phyloP scores from a whole-genome alignment of 345 rosid species.

The Heritiera littoralis region DNA sequence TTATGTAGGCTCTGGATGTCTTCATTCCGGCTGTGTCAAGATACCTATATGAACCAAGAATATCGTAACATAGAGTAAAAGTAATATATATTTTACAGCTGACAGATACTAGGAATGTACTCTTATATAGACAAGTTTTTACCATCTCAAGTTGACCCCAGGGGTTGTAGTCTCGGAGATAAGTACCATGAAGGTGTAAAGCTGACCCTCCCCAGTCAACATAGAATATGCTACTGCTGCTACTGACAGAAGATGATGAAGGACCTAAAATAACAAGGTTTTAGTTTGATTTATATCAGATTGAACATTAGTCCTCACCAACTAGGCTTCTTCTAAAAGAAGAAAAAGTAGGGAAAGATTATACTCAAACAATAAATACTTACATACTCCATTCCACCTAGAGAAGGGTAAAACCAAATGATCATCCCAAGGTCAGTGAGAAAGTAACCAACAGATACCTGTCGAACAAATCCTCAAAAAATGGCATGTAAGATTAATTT shows the following conservation, averaged over 20 bases:
- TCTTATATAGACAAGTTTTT: conserved; percentile 1
- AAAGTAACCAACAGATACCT: conserved; percentile 66
- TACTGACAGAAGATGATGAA: conserved; percentile 55
- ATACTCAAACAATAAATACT: conserved; percentile 24
- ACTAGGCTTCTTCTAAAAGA: neutral
- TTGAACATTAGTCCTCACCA: neutral
- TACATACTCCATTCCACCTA: conserved; percentile 65
- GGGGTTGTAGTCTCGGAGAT: conserved; percentile 66
- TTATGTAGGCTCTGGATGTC: conserved; percentile 49
- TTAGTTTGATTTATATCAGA: neutral
- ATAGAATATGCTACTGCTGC: conserved; percentile 53
- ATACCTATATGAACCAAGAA: conserved; percentile 40
- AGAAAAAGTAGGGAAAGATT: neutral
- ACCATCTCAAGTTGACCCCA: conserved; percentile 67
- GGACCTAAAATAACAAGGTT: conserved; percentile 37
- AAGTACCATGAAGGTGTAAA: conserved; percentile 57
- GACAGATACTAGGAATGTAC: neutral
- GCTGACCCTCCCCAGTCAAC: conserved; percentile 55
- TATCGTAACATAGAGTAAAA: conserved; percentile 3
- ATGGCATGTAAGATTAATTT: neutral
- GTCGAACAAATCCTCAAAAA: conserved; percentile 18
- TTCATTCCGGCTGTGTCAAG: conserved; percentile 62
- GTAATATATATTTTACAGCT: neutral
- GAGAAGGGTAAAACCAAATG: conserved; percentile 59
- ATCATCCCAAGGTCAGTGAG: conserved; percentile 57